These are phyloP conservation scores for Candida anglica DNA, from an alignment of 805 yeast species.

Conservation along the genomic window DNA sequence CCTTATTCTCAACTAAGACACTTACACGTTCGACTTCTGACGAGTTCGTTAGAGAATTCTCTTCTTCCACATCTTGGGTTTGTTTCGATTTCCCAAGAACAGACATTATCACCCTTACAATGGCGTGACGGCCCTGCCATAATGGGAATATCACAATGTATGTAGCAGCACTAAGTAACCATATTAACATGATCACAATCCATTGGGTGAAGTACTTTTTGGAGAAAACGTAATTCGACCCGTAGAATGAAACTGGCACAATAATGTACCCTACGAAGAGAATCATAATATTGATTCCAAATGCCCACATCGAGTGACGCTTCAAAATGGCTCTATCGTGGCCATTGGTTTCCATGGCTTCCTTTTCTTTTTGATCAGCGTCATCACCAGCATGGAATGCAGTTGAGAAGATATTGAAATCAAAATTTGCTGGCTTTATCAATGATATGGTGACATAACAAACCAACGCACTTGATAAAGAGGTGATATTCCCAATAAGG, in stretches of 20 bases:
- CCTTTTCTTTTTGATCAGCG: conserved; percentile 25
- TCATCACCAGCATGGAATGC: conserved; percentile 23
- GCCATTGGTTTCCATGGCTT: conserved; percentile 16
- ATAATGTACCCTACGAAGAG: conserved; percentile 19
- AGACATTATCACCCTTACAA: neutral
- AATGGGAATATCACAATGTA: conserved; percentile 35
- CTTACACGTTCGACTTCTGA: too few relatives aligned
- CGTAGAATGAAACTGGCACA: conserved; percentile 28
- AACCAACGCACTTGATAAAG: conserved; percentile 20
- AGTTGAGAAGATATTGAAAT: conserved; percentile 16
- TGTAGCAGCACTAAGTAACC: conserved; percentile 29
- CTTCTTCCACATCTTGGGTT: too few relatives aligned
- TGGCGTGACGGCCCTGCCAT: conserved; percentile 23
- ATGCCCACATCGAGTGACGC: conserved; percentile 17
- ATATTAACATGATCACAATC: conserved; percentile 33
- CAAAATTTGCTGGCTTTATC: conserved; percentile 17
- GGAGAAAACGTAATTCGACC: conserved; percentile 28
- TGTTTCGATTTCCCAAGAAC: too few relatives aligned
- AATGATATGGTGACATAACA: conserved; percentile 18
- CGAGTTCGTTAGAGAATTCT: too few relatives aligned
- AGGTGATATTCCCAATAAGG: conserved; percentile 22
- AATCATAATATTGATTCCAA: conserved; percentile 15
- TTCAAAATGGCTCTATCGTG: conserved; percentile 14
- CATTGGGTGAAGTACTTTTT: conserved; percentile 31
- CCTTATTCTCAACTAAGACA: too few relatives aligned